Evolutionary conservation across 2,329 filamentous ascomycete species (phyloP), one percentile per base, ranked within the genome.

Genomic region (Penicillium janthinellum): DNA sequence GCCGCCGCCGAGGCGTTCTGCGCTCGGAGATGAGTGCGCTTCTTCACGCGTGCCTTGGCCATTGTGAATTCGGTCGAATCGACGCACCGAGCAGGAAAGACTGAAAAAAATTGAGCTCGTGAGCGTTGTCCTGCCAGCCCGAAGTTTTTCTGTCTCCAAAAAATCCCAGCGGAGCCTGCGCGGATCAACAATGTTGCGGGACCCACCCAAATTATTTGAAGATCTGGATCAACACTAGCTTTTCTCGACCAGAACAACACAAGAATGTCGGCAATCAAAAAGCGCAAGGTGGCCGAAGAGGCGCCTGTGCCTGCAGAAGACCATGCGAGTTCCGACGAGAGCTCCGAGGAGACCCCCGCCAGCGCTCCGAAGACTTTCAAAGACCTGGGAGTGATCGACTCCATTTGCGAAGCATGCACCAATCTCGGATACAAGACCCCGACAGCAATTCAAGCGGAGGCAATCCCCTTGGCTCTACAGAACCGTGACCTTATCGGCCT

Each of bases 401-500:
- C 90, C 34, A 83, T 99, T 55, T 96, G 91, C 78, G 93, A 98
- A 73, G 92, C 94, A 52, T 98, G 94, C 78, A 85, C 85, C 5
- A 82, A 86, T 0, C 84, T 98, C 55, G 90, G 90, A 63, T 99
- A 92, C 83, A 96, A 89, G 70, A 78, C 84, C 31, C 91, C 95
- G 0, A 99, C 94, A 1, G 89, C 93, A 0, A 98, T 99, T 65
- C 95, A 97, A 76, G 84, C 84, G 54, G 86, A 96, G 75, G 85
- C 92, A 0, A 96, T 98, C 68, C 94, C 94, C 4, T 72, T 86
- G 4, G 93, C 93, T 38, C 83, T 97, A 4, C 78, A 90, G 70
- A 88, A 90, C 54, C 86, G 92, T 70, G 95, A 98, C 75, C 82
- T 98, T 37, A 96, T 99, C 67, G 95, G 93, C 44, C 83, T 98